A percentile compares a stretch with the other conserved stretches of the same genome.
Conservation (phyloP, 2,329 filamentous ascomycete species). For the Trichoderma pleuroti region DNA sequence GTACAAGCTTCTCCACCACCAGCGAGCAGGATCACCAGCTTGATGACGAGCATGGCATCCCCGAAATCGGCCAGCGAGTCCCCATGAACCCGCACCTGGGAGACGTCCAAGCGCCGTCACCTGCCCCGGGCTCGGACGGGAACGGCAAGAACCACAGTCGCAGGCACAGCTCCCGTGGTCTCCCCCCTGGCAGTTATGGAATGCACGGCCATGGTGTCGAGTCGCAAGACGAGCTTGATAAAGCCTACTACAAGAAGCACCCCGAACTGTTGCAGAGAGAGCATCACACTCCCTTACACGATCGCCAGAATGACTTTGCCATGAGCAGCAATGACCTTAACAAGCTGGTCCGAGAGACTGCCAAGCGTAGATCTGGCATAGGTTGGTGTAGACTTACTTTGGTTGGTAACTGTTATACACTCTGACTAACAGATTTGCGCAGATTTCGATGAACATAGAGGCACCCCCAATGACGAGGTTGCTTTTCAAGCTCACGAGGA, state of each 20-base stretch:
- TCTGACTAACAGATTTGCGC: conserved; percentile 6
- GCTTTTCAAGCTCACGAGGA: conserved; percentile 85
- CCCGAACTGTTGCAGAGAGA: conserved; percentile 78
- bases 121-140: conserved; percentile 52
- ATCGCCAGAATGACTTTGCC: conserved; percentile 67
- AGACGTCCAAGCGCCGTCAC: conserved; percentile 92
- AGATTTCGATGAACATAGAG: conserved; percentile 62
- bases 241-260: conserved; percentile 89
- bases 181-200: conserved; percentile 86
- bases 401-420: too few relatives aligned
- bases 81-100: conserved; percentile 91
- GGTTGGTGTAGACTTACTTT: conserved; percentile 1
- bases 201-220: conserved; percentile 81
- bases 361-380: conserved; percentile 48
- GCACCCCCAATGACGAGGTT: conserved; percentile 86
- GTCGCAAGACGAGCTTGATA: conserved; percentile 77
- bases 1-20: conserved; percentile 54
- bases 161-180: conserved; percentile 66
- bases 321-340: conserved; percentile 88
- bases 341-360: conserved; percentile 76
- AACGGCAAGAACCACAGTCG: conserved; percentile 59
- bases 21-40: conserved; percentile 47
- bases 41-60: conserved; percentile 82
- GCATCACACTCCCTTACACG: conserved; percentile 53
- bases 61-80: conserved; percentile 86